A percentile compares a stretch with the other conserved stretches of the same genome.
These are phyloP conservation scores for Monosporascus sp. DNA, from an alignment of 2,329 filamentous ascomycete species.

Conservation along the genomic window DNA sequence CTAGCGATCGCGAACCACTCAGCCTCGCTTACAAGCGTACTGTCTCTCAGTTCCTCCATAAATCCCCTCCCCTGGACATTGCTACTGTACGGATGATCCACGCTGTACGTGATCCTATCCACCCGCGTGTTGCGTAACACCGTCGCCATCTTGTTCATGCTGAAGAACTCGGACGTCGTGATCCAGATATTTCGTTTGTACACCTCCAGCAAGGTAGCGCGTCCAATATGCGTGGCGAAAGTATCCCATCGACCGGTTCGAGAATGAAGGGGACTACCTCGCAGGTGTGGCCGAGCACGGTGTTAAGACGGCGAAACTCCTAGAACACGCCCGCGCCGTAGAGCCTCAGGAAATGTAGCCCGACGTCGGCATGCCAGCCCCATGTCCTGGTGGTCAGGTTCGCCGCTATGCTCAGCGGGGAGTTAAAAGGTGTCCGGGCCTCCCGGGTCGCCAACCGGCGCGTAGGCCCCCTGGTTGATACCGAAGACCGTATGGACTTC, in stretches of 20 bases:
- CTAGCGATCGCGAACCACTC: neutral
- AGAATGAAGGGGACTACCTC: constrained; percentile 50
- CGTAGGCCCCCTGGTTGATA: neutral
- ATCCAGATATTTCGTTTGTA: neutral
- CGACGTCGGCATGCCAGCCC: constrained; percentile 33
- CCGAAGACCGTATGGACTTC: constrained; percentile 6
- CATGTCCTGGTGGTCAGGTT: constrained; percentile 20
- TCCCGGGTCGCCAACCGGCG: neutral
- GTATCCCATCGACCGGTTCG: constrained; percentile 31
- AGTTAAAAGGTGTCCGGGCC: constrained; percentile 14
- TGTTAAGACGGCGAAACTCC: constrained; percentile 29
- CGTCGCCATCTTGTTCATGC: neutral
- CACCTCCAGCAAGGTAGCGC: neutral
- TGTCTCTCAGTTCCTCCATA: neutral
- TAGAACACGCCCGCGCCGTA: constrained; percentile 26
- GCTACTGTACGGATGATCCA: neutral
- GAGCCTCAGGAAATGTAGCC: constrained; percentile 26
- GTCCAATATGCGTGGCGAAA: neutral
- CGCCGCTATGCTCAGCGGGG: constrained; percentile 19
- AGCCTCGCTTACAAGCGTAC: neutral
- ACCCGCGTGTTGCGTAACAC: neutral
- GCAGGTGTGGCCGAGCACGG: constrained; percentile 35
- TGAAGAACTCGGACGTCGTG: neutral
- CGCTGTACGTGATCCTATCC: neutral
- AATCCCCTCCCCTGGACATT: neutral